Conservation (phyloP, 2,329 filamentous ascomycete species). For the Ploettnerulaceae sp. region DNA sequence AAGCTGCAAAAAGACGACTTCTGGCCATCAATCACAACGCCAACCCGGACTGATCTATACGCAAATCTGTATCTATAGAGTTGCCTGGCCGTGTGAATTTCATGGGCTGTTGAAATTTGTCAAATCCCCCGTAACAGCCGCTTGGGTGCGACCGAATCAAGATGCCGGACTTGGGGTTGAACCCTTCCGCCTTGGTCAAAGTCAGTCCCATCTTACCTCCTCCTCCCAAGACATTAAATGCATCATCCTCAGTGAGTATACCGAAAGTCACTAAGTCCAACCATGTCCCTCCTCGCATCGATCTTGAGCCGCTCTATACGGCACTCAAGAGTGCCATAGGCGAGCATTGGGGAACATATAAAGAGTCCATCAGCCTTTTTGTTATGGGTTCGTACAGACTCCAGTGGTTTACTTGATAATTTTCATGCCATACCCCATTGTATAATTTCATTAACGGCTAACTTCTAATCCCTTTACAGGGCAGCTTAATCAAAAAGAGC, state of each 20-base stretch:
- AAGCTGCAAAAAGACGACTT: constrained; percentile 15
- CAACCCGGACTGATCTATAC: constrained; percentile 18
- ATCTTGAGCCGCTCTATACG: constrained; percentile 61
- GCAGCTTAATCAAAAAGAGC: constrained; percentile 58
- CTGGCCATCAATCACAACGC: constrained; percentile 14
- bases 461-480: constrained; percentile 40
- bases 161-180: constrained; percentile 62
- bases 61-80: constrained; percentile 23
- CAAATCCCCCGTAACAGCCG: constrained; percentile 27
- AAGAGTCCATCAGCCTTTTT: constrained; percentile 58
- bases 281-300: constrained; percentile 61
- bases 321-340: constrained; percentile 56
- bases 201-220: constrained; percentile 50
- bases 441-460: constrained; percentile 23
- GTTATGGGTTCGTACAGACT: constrained; percentile 48
- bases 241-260: constrained; percentile 44
- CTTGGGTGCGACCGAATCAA: constrained; percentile 26
- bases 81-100: constrained; percentile 22
- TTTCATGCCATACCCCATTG: background rate
- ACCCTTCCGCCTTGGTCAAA: constrained; percentile 60
- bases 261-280: constrained; percentile 50
- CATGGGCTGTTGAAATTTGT: constrained; percentile 28
- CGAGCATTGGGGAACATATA: constrained; percentile 61
- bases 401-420: background rate
- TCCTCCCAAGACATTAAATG: constrained; percentile 52